Conservation (phyloP, 768 basidiomycete genomes). For the Artomyces pyxidatus region DNA sequence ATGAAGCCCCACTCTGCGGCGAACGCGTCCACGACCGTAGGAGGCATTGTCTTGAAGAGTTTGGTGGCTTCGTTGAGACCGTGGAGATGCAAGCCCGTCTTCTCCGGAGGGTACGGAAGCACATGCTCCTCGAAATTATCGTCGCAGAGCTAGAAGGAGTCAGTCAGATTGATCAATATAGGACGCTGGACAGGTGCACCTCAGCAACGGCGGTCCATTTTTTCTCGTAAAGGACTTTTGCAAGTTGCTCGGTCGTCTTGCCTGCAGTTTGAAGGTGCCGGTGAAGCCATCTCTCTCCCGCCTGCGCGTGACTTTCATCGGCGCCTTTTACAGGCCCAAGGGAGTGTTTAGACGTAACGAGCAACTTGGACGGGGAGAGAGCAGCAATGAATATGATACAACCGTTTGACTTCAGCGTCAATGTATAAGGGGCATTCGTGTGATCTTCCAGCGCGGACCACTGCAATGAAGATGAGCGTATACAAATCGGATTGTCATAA, state of each 20-base stretch:
- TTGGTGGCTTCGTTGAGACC: conserved; percentile 71
- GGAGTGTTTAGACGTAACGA: conserved; percentile 92
- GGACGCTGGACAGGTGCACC: conserved; percentile 36
- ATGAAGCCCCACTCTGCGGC: conserved; percentile 92
- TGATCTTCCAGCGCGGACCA: conserved; percentile 67
- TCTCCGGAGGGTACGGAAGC: conserved; percentile 69
- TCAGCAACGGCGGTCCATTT: conserved; percentile 90
- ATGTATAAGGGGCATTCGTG: conserved; percentile 69
- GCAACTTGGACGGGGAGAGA: conserved; percentile 60
- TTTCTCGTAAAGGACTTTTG: conserved; percentile 64
- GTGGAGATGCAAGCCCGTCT: conserved; percentile 88
- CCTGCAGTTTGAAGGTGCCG: conserved; percentile 53
- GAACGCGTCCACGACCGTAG: conserved; percentile 37
- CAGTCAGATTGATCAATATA: neutral
- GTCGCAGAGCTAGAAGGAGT: conserved; percentile 77
- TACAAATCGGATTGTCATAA: too few relatives aligned
- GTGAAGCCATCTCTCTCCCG: conserved; percentile 77
- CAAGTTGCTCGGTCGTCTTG: conserved; percentile 68
- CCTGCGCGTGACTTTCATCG: conserved; percentile 63
- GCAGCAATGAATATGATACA: conserved; percentile 95
- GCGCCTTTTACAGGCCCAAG: conserved; percentile 48
- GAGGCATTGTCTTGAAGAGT: conserved; percentile 15
- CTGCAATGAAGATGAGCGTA: conserved; percentile 30
- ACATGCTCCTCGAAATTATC: conserved; percentile 98
- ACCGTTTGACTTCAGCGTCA: conserved; percentile 92